A percentile compares a stretch with the other conserved stretches of the same genome.
Conservation (phyloP, 2,329 filamentous ascomycete species). For the Fusarium sterilihyphosum region DNA sequence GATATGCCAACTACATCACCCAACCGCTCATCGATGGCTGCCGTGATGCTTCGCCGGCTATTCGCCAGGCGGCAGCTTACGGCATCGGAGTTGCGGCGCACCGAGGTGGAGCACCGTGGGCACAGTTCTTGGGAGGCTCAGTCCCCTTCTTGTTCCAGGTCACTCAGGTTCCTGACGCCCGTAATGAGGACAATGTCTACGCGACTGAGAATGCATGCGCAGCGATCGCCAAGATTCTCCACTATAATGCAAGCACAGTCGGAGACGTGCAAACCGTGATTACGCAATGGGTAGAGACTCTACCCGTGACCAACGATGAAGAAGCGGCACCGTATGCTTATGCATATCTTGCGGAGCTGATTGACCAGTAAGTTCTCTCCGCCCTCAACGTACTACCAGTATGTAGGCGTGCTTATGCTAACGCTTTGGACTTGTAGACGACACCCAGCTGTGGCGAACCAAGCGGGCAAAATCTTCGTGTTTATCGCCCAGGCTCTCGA, state of each 20-base stretch:
- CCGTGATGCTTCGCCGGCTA: constrained; percentile 85
- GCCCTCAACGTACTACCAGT: not conserved
- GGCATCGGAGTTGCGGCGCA: constrained; percentile 96
- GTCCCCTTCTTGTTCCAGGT: constrained; percentile 87
- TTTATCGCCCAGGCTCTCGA: constrained; percentile 90
- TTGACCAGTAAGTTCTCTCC: constrained; percentile 81
- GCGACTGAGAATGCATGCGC: constrained; percentile 98
- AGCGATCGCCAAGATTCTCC: constrained; percentile 95
- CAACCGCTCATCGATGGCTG: constrained; percentile 88
- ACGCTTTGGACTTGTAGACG: constrained; percentile 65
- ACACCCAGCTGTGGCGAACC: constrained; percentile 81
- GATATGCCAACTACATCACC: constrained; percentile 86
- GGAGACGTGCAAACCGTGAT: constrained; percentile 79
- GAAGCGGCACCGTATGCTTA: constrained; percentile 98
- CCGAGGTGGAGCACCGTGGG: constrained; percentile 87
- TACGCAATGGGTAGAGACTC: constrained; percentile 86
- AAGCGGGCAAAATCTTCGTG: constrained; percentile 84
- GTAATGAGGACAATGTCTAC: constrained; percentile 93
- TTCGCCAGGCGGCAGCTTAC: constrained; percentile 94
- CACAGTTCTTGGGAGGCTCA: constrained; percentile 83
- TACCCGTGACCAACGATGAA: constrained; percentile 94
- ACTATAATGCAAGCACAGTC: constrained; percentile 84
- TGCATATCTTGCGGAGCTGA: constrained; percentile 87
- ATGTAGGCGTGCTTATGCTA: constrained; percentile 28
- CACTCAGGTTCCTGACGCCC: constrained; percentile 80